These are phyloP conservation scores for Arabis alpina DNA, from an alignment of 345 rosid genomes.

Conservation along the genomic window DNA sequence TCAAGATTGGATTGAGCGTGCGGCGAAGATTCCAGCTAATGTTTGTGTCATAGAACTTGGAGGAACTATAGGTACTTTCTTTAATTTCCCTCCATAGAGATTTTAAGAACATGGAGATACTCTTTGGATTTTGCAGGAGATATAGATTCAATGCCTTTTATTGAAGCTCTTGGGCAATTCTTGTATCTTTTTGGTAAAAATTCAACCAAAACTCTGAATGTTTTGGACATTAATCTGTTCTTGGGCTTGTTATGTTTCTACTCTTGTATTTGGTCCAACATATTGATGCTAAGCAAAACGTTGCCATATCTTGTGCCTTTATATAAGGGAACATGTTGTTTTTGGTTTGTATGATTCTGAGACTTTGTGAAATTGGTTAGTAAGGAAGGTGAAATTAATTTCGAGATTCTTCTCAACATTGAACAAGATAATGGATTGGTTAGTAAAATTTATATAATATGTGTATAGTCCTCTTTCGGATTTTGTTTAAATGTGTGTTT, in stretches of 20 bases:
- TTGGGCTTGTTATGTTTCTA: slow-evolving; percentile 13
- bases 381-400: neutral
- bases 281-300: neutral
- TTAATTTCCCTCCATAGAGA: too few relatives aligned
- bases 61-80: too few relatives aligned
- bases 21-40: too few relatives aligned
- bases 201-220: neutral
- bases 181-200: neutral
- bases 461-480: neutral
- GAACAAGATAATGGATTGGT: slow-evolving; percentile 44
- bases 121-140: too few relatives aligned
- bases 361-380: neutral
- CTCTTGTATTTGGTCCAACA: neutral
- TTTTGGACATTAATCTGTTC: neutral
- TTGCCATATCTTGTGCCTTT: neutral
- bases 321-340: neutral
- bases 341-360: neutral
- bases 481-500: neutral
- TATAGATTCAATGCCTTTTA: too few relatives aligned
- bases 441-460: slow-evolving; percentile 19
- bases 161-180: too few relatives aligned
- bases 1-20: too few relatives aligned
- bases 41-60: too few relatives aligned
- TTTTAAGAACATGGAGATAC: too few relatives aligned
- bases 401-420: slow-evolving; percentile 14